phyloP scores from a whole-genome alignment of 2,329 filamentous ascomycete species.

The Lachnellula arida region DNA sequence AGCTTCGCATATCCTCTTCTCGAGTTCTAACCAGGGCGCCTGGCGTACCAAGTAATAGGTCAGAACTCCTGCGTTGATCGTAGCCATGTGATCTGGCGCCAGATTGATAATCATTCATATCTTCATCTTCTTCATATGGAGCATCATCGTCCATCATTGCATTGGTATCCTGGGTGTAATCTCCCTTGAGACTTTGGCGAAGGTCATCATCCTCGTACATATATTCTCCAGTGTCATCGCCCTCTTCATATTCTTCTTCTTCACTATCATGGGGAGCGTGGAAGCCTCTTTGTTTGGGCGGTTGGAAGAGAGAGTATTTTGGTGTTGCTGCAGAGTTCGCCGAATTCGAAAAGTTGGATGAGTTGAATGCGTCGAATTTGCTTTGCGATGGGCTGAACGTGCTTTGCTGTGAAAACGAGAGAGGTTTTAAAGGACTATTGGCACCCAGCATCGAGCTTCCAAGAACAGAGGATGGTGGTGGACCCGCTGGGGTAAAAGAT shows the following conservation, averaged over 20 bases:
- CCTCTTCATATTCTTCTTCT: slow-evolving; percentile 38
- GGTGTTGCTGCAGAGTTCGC: slow-evolving; percentile 14
- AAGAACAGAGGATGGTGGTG: slow-evolving; percentile 46
- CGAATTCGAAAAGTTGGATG: slow-evolving; percentile 17
- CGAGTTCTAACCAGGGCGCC: slow-evolving; percentile 15
- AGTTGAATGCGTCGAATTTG: slow-evolving; percentile 19
- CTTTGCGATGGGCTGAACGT: slow-evolving; percentile 16
- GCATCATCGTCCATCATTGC: slow-evolving; percentile 37
- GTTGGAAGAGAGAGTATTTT: slow-evolving; percentile 47
- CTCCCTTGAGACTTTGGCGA: slow-evolving; percentile 36
- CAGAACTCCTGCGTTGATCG: slow-evolving; percentile 45
- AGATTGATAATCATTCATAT: slow-evolving; percentile 18
- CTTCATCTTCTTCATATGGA: slow-evolving; percentile 36
- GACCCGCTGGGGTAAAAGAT: slow-evolving; percentile 53
- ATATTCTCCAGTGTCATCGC: slow-evolving; percentile 28
- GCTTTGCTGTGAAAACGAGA: slow-evolving; percentile 35
- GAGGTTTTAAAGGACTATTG: slow-evolving; percentile 22
- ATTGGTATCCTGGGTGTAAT: slow-evolving; percentile 33
- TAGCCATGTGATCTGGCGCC: slow-evolving; percentile 24
- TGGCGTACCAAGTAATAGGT: slow-evolving; percentile 26
- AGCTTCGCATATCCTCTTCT: slow-evolving; percentile 10
- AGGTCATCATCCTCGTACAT: slow-evolving; percentile 37
- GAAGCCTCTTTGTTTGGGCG: slow-evolving; percentile 18
- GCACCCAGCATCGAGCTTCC: slow-evolving; percentile 45
- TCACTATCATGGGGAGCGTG: slow-evolving; percentile 33